A percentile compares a stretch with the other conserved stretches of the same genome.
These are phyloP conservation scores for Fusarium poae DNA, from an alignment of 2,329 filamentous ascomycete genomes.

Conservation along the genomic window DNA sequence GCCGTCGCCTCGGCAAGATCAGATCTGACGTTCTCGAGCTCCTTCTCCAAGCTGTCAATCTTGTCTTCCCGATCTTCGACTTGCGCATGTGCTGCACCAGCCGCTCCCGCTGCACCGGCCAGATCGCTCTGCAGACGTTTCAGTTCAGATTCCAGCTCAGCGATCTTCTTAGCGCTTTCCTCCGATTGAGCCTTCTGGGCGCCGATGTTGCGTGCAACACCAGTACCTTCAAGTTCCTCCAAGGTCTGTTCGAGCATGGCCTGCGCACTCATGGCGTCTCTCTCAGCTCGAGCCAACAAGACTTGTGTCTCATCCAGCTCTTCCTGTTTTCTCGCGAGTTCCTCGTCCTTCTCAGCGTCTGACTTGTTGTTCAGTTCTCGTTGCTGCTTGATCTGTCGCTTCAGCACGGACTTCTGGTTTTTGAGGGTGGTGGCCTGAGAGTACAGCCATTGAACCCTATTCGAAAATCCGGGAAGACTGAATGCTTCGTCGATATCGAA, in stretches of 20 bases:
- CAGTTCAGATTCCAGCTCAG: constrained; percentile 55
- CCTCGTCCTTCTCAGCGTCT: constrained; percentile 76
- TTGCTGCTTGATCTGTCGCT: constrained; percentile 95
- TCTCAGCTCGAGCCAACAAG: constrained; percentile 55
- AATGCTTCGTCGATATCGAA: constrained; percentile 72
- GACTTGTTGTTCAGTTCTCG: constrained; percentile 91
- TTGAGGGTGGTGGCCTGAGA: constrained; percentile 80
- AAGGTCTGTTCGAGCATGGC: constrained; percentile 64
- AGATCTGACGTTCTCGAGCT: constrained; percentile 34
- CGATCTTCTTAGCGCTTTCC: constrained; percentile 55
- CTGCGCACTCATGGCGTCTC: constrained; percentile 57
- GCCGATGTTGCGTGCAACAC: constrained; percentile 41
- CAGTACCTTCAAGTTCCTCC: constrained; percentile 60
- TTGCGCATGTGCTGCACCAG: constrained; percentile 46
- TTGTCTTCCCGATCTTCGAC: constrained; percentile 55
- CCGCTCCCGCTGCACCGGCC: constrained; percentile 40
- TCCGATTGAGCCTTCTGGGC: constrained; percentile 43
- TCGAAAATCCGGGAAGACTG: constrained; percentile 80
- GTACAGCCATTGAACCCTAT: constrained; percentile 84
- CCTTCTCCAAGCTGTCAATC: constrained; percentile 57
- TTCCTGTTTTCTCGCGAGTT: constrained; percentile 69
- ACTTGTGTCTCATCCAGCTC: constrained; percentile 64
- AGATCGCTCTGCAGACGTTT: constrained; percentile 52
- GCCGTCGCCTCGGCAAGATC: constrained; percentile 38
- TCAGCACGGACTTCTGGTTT: constrained; percentile 89